These are phyloP conservation scores for Choanephora cucurbitarum DNA, from an alignment of 371 early-diverging fungal species.

Conservation along the genomic window DNA sequence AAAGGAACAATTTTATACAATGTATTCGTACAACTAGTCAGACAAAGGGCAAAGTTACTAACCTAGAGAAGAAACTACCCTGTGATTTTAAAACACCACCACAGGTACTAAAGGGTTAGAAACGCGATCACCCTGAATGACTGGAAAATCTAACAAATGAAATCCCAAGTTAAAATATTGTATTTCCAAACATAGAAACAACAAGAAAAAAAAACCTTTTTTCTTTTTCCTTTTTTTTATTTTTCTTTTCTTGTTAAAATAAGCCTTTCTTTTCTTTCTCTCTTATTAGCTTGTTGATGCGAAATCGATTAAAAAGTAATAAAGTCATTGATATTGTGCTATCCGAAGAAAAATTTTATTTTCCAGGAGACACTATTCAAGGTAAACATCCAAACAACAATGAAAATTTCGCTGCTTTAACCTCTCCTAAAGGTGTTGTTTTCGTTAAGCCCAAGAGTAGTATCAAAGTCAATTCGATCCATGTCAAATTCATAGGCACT, in stretches of 20 bases:
- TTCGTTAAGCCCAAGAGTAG: slow-evolving; percentile 43
- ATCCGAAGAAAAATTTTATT: slow-evolving; percentile 32
- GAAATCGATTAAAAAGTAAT: slow-evolving; percentile 16
- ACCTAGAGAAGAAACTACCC: no score
- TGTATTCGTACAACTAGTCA: no score
- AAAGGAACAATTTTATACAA: no score
- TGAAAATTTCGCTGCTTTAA: no score
- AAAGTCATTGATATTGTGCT: slow-evolving; percentile 28
- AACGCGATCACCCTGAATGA: no score
- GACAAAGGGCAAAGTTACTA: no score
- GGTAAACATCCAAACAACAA: slow-evolving; percentile 13
- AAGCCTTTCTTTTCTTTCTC: no score
- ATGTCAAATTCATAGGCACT: slow-evolving; percentile 40
- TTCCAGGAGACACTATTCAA: slow-evolving; percentile 36
- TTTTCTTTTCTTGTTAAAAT: slow-evolving; percentile 1
- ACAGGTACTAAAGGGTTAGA: no score
- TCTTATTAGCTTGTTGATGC: slow-evolving; percentile 7
- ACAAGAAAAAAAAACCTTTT: slow-evolving; percentile 5
- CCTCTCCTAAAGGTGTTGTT: slow-evolving; percentile 32
- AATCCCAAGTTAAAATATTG: no score
- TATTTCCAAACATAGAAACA: no score
- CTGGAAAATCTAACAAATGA: no score
- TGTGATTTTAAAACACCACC: no score
- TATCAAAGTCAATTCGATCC: slow-evolving; percentile 40
- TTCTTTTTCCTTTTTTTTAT: background rate